These are phyloP conservation scores for Aspergillus sp. DNA, from an alignment of 2,329 filamentous ascomycete genomes.

Conservation along the genomic window DNA sequence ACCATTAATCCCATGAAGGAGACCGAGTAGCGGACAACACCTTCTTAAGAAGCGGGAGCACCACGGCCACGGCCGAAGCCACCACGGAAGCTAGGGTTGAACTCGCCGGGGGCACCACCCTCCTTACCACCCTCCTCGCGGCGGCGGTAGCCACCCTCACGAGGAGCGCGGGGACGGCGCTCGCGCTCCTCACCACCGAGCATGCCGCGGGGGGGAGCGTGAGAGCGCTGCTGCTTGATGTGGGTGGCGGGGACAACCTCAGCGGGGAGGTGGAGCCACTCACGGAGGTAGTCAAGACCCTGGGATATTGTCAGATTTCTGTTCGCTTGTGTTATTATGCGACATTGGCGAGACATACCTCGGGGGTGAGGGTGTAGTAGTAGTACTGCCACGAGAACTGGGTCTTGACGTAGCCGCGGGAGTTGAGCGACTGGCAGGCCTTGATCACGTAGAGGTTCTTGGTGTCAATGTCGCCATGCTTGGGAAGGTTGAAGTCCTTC, in stretches of 20 bases:
- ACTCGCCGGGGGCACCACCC: constrained; percentile 84
- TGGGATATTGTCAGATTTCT: constrained; percentile 6
- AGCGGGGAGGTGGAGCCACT: constrained; percentile 99
- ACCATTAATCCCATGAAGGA: constrained; percentile 20
- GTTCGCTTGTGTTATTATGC: neutral
- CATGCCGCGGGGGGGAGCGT: constrained; percentile 98
- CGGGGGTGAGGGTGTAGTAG: constrained; percentile 99
- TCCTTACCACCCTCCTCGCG: constrained; percentile 85
- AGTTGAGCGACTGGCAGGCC: constrained; percentile 96
- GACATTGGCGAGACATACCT: constrained; percentile 35
- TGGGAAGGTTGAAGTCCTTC: constrained; percentile 98
- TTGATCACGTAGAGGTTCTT: constrained; percentile 99
- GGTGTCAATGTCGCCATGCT: constrained; percentile 97
- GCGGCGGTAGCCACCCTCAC: constrained; percentile 86
- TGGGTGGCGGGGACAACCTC: constrained; percentile 99
- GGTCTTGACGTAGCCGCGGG: constrained; percentile 98
- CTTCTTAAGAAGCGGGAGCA: constrained; percentile 52
- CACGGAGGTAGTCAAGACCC: constrained; percentile 99
- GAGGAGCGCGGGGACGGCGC: constrained; percentile 70
- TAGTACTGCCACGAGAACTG: constrained; percentile 99
- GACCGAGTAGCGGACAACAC: constrained; percentile 27
- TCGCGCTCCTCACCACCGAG: constrained; percentile 79
- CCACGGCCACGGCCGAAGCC: constrained; percentile 84
- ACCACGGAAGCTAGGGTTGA: constrained; percentile 87
- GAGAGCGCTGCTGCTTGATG: constrained; percentile 99